Evolutionary conservation across 2,329 filamentous ascomycete species (phyloP).

Genomic region (Berkeleyomyces basicola): DNA sequence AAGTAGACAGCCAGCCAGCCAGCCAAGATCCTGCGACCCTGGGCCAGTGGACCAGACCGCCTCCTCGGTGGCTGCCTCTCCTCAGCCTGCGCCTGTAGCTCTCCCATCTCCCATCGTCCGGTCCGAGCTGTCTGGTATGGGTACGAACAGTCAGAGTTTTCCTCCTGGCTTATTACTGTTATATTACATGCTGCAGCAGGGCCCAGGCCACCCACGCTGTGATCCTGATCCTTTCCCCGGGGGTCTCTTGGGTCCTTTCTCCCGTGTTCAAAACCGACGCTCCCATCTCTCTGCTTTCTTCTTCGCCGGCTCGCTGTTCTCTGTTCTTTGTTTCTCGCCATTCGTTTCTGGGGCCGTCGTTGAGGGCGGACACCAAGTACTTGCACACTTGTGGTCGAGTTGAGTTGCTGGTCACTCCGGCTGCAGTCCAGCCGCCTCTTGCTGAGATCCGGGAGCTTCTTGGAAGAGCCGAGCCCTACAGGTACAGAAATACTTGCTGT

Average conservation of each 20-base stretch:
- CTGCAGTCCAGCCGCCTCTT: background rate
- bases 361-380: too few relatives aligned
- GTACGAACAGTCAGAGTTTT: background rate
- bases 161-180: background rate
- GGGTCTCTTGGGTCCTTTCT: background rate
- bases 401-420: background rate
- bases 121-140: background rate
- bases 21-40: too few relatives aligned
- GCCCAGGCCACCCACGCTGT: background rate
- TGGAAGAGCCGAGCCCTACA: background rate
- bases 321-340: background rate
- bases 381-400: background rate
- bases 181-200: background rate
- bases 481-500: background rate
- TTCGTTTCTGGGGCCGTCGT: background rate
- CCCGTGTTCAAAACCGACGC: background rate
- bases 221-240: background rate
- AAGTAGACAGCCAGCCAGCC: background rate
- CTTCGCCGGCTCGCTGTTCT: constrained; percentile 18
- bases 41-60: too few relatives aligned
- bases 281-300: background rate
- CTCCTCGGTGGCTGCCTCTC: too few relatives aligned
- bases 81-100: too few relatives aligned
- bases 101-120: background rate
- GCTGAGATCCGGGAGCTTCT: background rate